Percentiles rank a stretch among this genome's conserved stretches.
These are phyloP conservation scores for Podospora pseudopauciseta DNA, from an alignment of 495 filamentous ascomycete genomes.

Conservation along the genomic window DNA sequence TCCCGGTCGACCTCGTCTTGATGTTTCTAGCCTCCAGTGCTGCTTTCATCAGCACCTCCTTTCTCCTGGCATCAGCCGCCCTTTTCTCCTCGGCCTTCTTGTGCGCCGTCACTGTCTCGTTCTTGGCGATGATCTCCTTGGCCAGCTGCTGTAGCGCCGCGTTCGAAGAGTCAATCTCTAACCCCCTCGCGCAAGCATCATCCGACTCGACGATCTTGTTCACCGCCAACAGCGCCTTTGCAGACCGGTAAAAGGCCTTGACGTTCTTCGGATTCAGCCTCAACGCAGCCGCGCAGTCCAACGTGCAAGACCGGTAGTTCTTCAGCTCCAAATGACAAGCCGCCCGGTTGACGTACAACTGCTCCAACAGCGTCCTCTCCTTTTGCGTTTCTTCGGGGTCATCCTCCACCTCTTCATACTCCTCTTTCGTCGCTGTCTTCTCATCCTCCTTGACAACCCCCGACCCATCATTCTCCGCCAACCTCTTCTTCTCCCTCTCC, in stretches of 20 bases:
- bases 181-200: conserved; percentile 67
- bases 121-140: conserved; percentile 50
- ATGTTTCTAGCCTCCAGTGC: conserved; percentile 77
- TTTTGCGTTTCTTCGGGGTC: conserved; percentile 49
- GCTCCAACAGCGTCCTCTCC: conserved; percentile 62
- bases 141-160: conserved; percentile 53
- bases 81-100: conserved; percentile 49
- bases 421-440: conserved; percentile 11
- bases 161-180: conserved; percentile 60
- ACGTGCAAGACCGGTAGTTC: conserved; percentile 79
- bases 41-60: conserved; percentile 57
- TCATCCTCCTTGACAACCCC: conserved; percentile 23
- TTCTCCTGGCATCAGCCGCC: conserved; percentile 43
- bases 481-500: conserved; percentile 19
- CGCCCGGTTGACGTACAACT: conserved; percentile 79
- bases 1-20: conserved; percentile 57
- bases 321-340: conserved; percentile 68
- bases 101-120: conserved; percentile 34
- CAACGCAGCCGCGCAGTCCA: conserved; percentile 77
- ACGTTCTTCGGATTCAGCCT: conserved; percentile 71
- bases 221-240: conserved; percentile 68
- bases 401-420: conserved; percentile 37
- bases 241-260: conserved; percentile 86
- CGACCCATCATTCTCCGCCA: conserved; percentile 12
- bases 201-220: conserved; percentile 69